Evolutionary conservation across 1,284 basidiomycete genomes (phyloP), one percentile per base, ranked within the genome.

Genomic region (Trichosporon faecale): DNA sequence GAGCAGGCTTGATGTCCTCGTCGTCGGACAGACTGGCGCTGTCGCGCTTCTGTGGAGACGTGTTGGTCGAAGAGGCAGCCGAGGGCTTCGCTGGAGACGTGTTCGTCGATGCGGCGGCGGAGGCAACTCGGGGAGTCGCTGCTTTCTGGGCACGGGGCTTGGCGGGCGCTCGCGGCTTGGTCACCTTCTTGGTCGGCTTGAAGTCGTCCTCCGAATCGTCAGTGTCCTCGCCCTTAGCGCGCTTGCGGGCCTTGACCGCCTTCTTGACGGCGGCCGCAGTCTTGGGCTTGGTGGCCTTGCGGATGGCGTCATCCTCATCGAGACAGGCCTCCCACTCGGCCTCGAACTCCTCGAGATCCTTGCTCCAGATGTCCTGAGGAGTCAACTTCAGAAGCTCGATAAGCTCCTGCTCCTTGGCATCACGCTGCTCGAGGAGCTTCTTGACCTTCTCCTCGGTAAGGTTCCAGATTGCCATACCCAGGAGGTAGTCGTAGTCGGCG

Each of bases 401-500:
- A 52, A 99, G 87, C 81, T 98, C 95, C 2, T 82, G 79, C 83
- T 98, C 94, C 84, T 96, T 97, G 70, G 89, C 88, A 64, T 88
- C 88, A 2, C 91, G 91, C 86, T 95, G 92, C 75, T 89, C 87
- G 35, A 90, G 85, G 7, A 99, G 88, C 85, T 89, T 94, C 70
- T 91, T 91, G 73, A 98, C 94, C 89, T 92, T 96, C 85, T 99
- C 96, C 76, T 88, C 90, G 1, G 97, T 99, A 85, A 99, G 86
- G 84, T 91, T 98, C 86, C 90, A 95, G 80, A 99, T 95, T 5
- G 93, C 86, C 96, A 99, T 99, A 31, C 92, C 90, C 71, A 99
- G 85, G 71, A 99, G 84, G 84, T 99, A 99, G 82, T 99, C 96
- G 79, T 87, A 99, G 83, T 98, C 97, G 52, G 88, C 88, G 21